These are phyloP conservation scores for Saccharomyces paradoxus DNA, from an alignment of 805 yeast species.

Conservation along the genomic window DNA sequence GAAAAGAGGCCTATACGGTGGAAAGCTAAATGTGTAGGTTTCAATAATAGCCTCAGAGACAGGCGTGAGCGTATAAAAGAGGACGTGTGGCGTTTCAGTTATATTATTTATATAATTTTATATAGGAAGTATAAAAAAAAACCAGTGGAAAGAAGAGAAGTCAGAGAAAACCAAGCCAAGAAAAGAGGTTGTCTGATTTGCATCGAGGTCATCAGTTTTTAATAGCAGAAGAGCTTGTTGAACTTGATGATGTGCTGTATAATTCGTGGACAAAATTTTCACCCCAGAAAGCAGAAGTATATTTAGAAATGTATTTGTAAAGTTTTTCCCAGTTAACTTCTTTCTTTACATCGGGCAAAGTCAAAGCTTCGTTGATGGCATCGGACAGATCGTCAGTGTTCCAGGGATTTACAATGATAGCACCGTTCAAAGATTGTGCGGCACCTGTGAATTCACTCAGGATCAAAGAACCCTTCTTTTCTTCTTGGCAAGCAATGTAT, in stretches of 20 bases:
- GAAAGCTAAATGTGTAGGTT: not conserved
- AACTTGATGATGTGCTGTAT: conserved; percentile 30
- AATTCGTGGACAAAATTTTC: conserved; percentile 89
- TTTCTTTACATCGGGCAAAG: conserved; percentile 76
- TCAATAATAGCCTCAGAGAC: not conserved
- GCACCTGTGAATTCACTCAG: conserved; percentile 97
- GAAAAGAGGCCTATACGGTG: not conserved
- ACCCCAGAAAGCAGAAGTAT: conserved; percentile 96
- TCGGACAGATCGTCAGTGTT: conserved; percentile 88
- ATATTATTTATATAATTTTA: not conserved
- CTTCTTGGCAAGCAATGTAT: conserved; percentile 90
- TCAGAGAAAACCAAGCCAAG: not conserved
- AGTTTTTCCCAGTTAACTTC: conserved; percentile 71
- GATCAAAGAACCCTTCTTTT: conserved; percentile 77
- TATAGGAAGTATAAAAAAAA: not conserved
- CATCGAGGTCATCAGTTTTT: not conserved
- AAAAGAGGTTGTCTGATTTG: not conserved
- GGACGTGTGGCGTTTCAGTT: not conserved
- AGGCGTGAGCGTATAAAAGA: not conserved
- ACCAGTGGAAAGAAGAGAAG: not conserved
- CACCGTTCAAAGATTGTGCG: conserved; percentile 95
- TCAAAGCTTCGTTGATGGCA: conserved; percentile 78
- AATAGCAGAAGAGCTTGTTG: not conserved
- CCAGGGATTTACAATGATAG: conserved; percentile 95
- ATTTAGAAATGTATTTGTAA: conserved; percentile 81